Evolutionary conservation across 2,329 filamentous ascomycete species (phyloP), one percentile per base, ranked within the genome.

Genomic region (Furcasterigmium furcatum): DNA sequence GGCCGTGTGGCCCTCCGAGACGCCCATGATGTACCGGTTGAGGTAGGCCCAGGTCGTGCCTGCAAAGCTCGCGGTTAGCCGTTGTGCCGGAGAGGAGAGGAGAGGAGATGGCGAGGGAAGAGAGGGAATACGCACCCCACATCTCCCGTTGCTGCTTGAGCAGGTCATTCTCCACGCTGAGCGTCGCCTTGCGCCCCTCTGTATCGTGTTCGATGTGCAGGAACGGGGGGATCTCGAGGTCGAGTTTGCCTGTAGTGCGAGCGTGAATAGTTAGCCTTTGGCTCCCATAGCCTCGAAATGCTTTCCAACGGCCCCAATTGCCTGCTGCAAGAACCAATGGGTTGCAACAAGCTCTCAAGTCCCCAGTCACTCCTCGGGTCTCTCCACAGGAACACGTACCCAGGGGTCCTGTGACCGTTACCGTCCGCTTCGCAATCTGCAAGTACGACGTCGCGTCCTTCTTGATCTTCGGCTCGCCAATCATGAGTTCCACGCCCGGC

Each of bases 1-100:
- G 27, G 91, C 91, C 16, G 89, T 91, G 70, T 99, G 94, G 29
- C 94, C 94, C 78, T 99, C 94, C 30, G 90, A 95, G 19, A 99
- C 94, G 48, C 94, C 94, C 52, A 91, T 82, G 50, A 99, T 87
- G 73, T 95, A 84, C 65, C 94, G 95, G 59, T 88, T 87, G 45
- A 99, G 77, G 62, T 95, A 92, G 27, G 91, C 85, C 71, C 94
- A 91, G 38, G 84, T 87, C 6, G 92, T 97, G 52, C 91, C 91
- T 96, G 53, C 35, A 19, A 36, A 19, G 4, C 4, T 10, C 9
- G n/a, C 9, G 7, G 34, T 36, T 12, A 36, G 34, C 12, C 30
- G 24, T 7, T 7, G 7, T 12, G 5, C 3, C 14, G 19, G 19
- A 22, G n/a, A 39, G 9, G 4, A 16, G 34, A 20, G 19, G 4